phyloP scores from a whole-genome alignment of 202 grass and related monocot species.

The Setaria italica region DNA sequence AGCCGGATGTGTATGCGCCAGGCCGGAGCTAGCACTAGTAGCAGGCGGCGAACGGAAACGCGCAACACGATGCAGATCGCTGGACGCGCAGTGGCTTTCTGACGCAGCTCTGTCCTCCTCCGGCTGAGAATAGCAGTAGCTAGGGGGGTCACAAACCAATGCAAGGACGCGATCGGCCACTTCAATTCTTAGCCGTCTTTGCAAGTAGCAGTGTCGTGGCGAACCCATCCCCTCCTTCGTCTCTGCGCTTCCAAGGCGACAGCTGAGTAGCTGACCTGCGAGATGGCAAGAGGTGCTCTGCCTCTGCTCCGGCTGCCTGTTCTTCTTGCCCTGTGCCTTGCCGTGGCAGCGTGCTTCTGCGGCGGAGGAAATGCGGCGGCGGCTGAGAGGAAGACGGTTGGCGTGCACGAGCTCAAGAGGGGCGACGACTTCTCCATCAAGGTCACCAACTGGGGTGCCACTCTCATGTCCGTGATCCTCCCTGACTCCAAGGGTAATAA shows the following conservation, averaged over 20 bases:
- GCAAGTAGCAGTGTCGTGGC: not conserved
- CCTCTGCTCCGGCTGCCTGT: not conserved
- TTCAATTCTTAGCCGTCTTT: too few relatives aligned
- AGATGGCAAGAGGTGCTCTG: constrained; percentile 49
- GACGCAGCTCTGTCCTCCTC: not conserved
- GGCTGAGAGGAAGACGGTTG: constrained; percentile 44
- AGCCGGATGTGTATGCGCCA: not conserved
- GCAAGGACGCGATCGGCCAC: not conserved
- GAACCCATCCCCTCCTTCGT: not conserved
- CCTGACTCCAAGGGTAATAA: constrained; percentile 72
- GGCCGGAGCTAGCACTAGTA: not conserved
- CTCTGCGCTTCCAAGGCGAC: not conserved
- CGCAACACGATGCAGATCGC: constrained; percentile 24
- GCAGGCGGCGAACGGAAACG: not conserved
- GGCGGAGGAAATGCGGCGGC: constrained; percentile 4
- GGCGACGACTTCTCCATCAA: constrained; percentile 74
- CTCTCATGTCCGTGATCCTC: constrained; percentile 69
- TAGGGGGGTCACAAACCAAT: constrained; percentile 13
- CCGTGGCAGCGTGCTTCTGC: constrained; percentile 38
- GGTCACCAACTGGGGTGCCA: constrained; percentile 84
- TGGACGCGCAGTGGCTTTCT: constrained; percentile 8
- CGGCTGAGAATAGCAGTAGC: not conserved
- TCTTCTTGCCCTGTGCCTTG: constrained; percentile 20
- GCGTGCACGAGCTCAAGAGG: constrained; percentile 71
- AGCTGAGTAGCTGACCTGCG: not conserved